Percentiles rank a stretch among this genome's conserved stretches.
Evolutionary conservation across 176 grass and related monocot species (phyloP).

Genomic region (Ampelocalamus luodianensis): DNA sequence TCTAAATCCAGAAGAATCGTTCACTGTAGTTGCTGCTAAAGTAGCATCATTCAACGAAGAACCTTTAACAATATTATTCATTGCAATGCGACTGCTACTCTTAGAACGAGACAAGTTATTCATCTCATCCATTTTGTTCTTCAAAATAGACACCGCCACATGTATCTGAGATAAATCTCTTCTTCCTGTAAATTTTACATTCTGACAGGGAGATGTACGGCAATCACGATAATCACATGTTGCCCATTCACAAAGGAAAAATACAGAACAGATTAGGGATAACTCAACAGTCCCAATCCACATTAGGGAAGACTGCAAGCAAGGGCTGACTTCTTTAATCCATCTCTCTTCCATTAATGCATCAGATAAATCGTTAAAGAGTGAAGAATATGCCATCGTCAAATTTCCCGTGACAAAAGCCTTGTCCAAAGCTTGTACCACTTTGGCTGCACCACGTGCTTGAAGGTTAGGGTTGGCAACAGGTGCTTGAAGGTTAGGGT

Average conservation of each 20-base stretch:
- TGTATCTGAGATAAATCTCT: constrained; percentile 94
- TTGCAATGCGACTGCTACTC: constrained; percentile 52
- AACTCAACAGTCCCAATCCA: constrained; percentile 90
- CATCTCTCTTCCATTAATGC: constrained; percentile 85
- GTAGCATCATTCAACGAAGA: constrained; percentile 57
- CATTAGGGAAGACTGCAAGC: constrained; percentile 90
- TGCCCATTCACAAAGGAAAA: constrained; percentile 99
- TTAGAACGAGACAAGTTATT: constrained; percentile 61
- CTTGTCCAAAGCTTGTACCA: constrained; percentile 90
- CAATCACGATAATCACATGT: constrained; percentile 98
- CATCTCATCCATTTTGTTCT: constrained; percentile 91
- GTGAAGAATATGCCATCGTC: constrained; percentile 69
- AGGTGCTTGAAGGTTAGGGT: constrained; percentile 74
- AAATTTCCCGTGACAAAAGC: constrained; percentile 74
- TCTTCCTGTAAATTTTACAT: constrained; percentile 84
- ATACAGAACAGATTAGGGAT: constrained; percentile 93
- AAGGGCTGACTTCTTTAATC: constrained; percentile 96
- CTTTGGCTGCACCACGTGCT: constrained; percentile 83
- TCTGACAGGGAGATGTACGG: constrained; percentile 56
- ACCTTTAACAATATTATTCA: constrained; percentile 54
- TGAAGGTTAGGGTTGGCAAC: constrained; percentile 89
- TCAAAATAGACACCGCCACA: constrained; percentile 84
- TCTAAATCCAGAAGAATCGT: constrained; percentile 48
- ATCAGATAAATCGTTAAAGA: constrained; percentile 98
- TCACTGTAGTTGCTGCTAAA: constrained; percentile 38